Base-by-base conservation (phyloP, 179 eudicot species). In the Gypsophila paniculata region DNA sequence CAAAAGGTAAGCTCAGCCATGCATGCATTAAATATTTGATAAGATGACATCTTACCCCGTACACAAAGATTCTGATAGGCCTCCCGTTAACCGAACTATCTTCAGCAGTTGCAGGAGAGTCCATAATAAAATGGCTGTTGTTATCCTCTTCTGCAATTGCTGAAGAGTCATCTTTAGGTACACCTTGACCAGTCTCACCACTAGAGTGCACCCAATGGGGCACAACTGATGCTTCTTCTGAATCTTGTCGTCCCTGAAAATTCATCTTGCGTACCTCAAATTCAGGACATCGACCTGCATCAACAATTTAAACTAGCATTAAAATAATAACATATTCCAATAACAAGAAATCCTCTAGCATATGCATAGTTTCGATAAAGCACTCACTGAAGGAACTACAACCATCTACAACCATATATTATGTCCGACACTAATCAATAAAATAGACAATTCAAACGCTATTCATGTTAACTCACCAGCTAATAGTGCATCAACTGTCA, bases 401-500 rank as follows among this genome's bases (percentile, higher is more conserved):
- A 54, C 38, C 12, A 58, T 36, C 71, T 57, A 60, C 68, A 60
- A 54, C 38, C 12, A 58, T 36, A 48, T 36, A 62, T 34, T 26
- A 5, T 69, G 53, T 29, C 38, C 5, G 36, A 42, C 32, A 49
- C n/a, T 19, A 72, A 6, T 58, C 49, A 36, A 36, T 44, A 54
- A 22, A 26, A 74, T 18, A 48, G 14, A 22, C 2, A 3, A 59
- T 6, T 15, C 22, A 18, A 34, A 65, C 6, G 52, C 29, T 54
- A 5, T 53, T 36, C 34, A 21, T 48, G 52, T 53, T 63, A 68
- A 49, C 49, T 44, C 76, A 91, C 99, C 99, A 58, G 87, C 83
- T 71, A 94, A 97, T 71, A 94, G 66, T 69, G 94, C 87, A 86
- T 94, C 99, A 48, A 94, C 99, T 8, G 99, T 94, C 38, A 86